phyloP scores from a whole-genome alignment of 2,329 filamentous ascomycete species.

The Ophiostoma tasmaniense region DNA sequence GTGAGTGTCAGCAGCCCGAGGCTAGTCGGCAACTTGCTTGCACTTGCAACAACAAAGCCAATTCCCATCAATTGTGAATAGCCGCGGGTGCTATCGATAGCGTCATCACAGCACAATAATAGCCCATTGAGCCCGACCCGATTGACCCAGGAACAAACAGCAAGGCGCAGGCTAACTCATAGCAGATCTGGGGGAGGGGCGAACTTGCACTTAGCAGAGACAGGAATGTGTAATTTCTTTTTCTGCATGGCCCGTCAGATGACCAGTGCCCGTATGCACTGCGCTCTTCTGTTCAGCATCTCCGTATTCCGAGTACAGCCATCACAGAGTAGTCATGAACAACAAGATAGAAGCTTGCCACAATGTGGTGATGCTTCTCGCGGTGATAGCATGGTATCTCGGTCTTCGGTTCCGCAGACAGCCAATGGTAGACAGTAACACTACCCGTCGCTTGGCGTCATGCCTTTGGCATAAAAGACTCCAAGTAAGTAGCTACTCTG shows the following conservation, averaged over 20 bases:
- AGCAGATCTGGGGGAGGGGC: slow-evolving; percentile 2
- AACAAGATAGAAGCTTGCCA: neutral
- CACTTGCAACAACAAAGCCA: neutral
- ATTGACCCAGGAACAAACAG: neutral
- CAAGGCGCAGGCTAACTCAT: neutral
- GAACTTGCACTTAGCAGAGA: neutral
- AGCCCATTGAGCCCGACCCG: neutral
- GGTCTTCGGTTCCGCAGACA: neutral
- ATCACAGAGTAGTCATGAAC: neutral
- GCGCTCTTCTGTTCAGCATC: neutral
- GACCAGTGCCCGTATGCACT: neutral
- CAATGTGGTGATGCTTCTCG: neutral
- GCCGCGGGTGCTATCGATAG: neutral
- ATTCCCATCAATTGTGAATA: neutral
- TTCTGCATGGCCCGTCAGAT: neutral
- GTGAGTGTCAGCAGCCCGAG: neutral
- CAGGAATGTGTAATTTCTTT: slow-evolving; percentile 7
- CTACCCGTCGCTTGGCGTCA: neutral
- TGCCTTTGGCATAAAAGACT: neutral
- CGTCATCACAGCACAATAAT: neutral
- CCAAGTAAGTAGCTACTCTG: neutral
- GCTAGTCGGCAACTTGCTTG: neutral
- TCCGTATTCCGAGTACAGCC: neutral
- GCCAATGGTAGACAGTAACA: neutral
- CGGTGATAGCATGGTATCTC: neutral